Percentiles rank a stretch among this genome's conserved stretches.
Evolutionary conservation across 345 rosid species (phyloP).

Genomic region (Gossypium australe): DNA sequence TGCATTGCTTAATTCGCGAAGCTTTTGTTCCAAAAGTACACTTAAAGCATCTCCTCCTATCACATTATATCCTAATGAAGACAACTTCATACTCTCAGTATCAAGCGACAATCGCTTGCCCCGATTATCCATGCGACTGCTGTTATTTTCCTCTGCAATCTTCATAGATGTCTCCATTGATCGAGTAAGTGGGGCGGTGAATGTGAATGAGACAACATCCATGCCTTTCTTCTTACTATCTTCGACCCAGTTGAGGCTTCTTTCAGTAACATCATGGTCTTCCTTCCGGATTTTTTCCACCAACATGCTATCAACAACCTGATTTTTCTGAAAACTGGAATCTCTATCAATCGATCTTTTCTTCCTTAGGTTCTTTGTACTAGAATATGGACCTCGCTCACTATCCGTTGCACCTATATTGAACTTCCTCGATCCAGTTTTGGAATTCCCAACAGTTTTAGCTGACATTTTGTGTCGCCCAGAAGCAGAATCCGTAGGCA

Average conservation of each 20-base stretch:
- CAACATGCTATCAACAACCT: constrained; percentile 23
- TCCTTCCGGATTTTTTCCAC: constrained; percentile 31
- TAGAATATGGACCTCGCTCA: constrained; percentile 35
- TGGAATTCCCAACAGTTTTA: constrained; percentile 37
- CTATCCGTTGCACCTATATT: constrained; percentile 27
- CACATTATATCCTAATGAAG: constrained; percentile 56
- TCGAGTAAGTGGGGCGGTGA: constrained; percentile 63
- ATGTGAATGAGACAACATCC: constrained; percentile 79
- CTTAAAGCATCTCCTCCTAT: constrained; percentile 79
- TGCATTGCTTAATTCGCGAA: constrained; percentile 57
- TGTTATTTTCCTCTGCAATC: constrained; percentile 17
- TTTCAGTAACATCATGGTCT: constrained; percentile 27
- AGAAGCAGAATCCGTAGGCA: constrained; percentile 30
- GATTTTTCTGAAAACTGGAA: constrained; percentile 34
- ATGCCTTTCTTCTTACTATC: constrained; percentile 58
- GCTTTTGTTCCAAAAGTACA: constrained; percentile 77
- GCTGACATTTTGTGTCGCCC: constrained; percentile 31
- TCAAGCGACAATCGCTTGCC: constrained; percentile 47
- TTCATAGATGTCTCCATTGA: constrained; percentile 35
- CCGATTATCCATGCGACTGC: constrained; percentile 22
- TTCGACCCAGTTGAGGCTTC: constrained; percentile 40
- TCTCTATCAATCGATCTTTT: constrained; percentile 54
- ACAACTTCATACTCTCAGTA: constrained; percentile 33
- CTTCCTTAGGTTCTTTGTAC: constrained; percentile 47
- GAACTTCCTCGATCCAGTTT: constrained; percentile 52